Evolutionary conservation across 768 basidiomycete species (phyloP).

Genomic region (Albatrellus ellisii): DNA sequence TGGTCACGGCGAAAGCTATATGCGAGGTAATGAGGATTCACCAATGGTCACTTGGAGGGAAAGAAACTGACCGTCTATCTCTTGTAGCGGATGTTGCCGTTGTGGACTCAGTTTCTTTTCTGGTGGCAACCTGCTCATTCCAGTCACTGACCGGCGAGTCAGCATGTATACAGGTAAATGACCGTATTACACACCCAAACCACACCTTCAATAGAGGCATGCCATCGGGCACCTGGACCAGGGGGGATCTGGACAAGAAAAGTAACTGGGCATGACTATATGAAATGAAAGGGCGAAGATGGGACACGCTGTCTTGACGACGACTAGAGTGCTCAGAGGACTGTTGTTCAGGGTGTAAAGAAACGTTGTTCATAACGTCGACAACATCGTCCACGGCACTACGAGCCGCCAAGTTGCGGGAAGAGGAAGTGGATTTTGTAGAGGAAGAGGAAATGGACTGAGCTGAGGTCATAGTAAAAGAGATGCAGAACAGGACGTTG

Average conservation of each 20-base stretch:
- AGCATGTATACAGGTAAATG: constrained; percentile 1
- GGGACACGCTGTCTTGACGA: constrained; percentile 16
- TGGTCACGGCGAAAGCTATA: constrained; percentile 61
- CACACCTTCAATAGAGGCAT: constrained; percentile 81
- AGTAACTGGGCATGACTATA: constrained; percentile 66
- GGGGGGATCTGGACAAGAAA: constrained; percentile 55
- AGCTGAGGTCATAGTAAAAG: neutral
- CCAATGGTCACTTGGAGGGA: constrained; percentile 1
- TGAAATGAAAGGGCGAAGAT: constrained; percentile 37
- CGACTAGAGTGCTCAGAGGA: too few relatives aligned
- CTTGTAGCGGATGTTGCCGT: constrained; percentile 36
- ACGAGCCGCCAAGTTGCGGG: neutral
- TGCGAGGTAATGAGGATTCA: constrained; percentile 11
- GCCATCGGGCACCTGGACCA: constrained; percentile 53
- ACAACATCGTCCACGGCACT: constrained; percentile 1
- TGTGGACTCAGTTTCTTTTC: constrained; percentile 56
- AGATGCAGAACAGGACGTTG: constrained; percentile 5
- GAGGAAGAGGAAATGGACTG: constrained; percentile 1
- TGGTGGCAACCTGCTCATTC: constrained; percentile 49
- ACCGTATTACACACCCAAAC: constrained; percentile 70
- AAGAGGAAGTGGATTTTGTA: neutral
- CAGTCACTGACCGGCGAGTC: constrained; percentile 24
- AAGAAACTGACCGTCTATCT: constrained; percentile 45
- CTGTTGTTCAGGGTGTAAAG: constrained; percentile 17
- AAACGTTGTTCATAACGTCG: constrained; percentile 6